phyloP scores from a whole-genome alignment of 2,329 filamentous ascomycete species.

The Aspergillus sp. region DNA sequence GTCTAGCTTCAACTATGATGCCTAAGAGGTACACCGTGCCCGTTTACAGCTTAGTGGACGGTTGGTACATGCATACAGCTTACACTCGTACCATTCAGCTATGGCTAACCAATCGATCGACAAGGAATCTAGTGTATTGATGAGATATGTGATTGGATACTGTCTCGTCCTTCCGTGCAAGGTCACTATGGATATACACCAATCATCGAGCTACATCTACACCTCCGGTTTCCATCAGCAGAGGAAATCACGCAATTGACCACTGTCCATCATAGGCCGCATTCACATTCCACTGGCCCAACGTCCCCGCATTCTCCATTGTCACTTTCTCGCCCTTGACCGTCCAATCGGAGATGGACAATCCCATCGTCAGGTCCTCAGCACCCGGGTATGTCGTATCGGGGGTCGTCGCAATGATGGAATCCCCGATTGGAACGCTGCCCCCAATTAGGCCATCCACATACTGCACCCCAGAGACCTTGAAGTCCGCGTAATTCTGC shows the following conservation, averaged over 20 bases:
- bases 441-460: background rate
- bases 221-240: background rate
- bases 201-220: too few relatives aligned
- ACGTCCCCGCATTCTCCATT: background rate
- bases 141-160: background rate
- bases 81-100: too few relatives aligned
- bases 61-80: too few relatives aligned
- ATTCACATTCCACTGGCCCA: background rate
- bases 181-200: background rate
- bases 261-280: background rate
- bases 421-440: constrained; percentile 1
- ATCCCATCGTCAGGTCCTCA: background rate
- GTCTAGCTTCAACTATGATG: too few relatives aligned
- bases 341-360: background rate
- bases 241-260: background rate
- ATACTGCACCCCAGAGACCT: background rate
- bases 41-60: too few relatives aligned
- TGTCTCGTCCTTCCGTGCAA: background rate
- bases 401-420: constrained; percentile 2
- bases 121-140: too few relatives aligned
- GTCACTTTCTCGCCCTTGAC: background rate
- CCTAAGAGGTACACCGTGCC: too few relatives aligned
- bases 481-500: constrained; percentile 1
- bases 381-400: background rate
- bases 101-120: too few relatives aligned